Percentiles rank a stretch among this genome's conserved stretches.
phyloP scores from a whole-genome alignment of 495 filamentous ascomycete species.

The Podospora australis region DNA sequence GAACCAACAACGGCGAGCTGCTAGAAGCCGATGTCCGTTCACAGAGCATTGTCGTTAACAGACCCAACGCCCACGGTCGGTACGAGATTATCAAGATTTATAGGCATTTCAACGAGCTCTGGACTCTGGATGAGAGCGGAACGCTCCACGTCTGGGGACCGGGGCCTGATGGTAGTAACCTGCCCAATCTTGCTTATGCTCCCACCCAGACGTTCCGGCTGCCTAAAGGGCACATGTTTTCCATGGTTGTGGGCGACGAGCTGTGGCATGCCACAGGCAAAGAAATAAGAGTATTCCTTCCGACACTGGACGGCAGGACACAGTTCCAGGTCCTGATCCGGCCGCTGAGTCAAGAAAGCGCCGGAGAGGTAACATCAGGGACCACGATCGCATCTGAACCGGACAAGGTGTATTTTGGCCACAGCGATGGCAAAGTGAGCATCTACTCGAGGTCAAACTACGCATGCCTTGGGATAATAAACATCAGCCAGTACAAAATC shows the following conservation, averaged over 20 bases:
- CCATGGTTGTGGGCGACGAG: conserved; percentile 69
- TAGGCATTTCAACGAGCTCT: conserved; percentile 81
- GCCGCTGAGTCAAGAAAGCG: conserved; percentile 56
- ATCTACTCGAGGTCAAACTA: conserved; percentile 76
- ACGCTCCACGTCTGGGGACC: conserved; percentile 83
- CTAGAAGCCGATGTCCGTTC: conserved; percentile 76
- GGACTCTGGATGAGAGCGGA: conserved; percentile 89
- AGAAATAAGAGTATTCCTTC: conserved; percentile 77
- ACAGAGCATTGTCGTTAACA: conserved; percentile 58
- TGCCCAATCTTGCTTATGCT: conserved; percentile 63
- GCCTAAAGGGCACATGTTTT: conserved; percentile 77
- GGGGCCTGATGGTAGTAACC: conserved; percentile 54
- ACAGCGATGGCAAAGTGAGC: conserved; percentile 88
- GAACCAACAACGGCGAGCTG: conserved; percentile 78
- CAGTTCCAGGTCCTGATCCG: conserved; percentile 66
- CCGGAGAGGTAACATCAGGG: conserved; percentile 86
- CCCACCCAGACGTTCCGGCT: conserved; percentile 61
- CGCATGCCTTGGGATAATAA: conserved; percentile 67
- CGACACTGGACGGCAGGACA: conserved; percentile 54
- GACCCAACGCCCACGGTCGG: conserved; percentile 66
- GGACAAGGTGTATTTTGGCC: conserved; percentile 82
- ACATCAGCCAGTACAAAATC: conserved; percentile 90
- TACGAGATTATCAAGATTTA: conserved; percentile 82
- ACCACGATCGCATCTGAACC: conserved; percentile 66
- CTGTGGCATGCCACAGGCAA: conserved; percentile 89